Conservation (phyloP, 1,284 basidiomycete species). For the Fomitopsis pinicola region DNA sequence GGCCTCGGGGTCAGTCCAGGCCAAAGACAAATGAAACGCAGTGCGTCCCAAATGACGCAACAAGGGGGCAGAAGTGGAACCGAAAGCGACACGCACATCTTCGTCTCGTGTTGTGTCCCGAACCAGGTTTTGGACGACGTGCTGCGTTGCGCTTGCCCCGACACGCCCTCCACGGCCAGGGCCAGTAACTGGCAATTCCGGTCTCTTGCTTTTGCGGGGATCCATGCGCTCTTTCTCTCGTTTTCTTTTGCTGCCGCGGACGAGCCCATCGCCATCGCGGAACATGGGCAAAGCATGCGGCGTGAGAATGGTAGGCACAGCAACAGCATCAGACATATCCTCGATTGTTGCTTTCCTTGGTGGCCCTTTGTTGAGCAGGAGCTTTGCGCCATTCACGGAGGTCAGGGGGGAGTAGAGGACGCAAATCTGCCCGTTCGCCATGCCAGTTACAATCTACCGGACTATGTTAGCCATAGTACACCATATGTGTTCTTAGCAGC, state of each 20-base stretch:
- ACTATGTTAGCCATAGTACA: neutral
- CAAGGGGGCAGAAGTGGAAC: slow-evolving; percentile 5
- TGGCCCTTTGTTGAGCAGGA: slow-evolving; percentile 76
- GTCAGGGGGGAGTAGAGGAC: slow-evolving; percentile 88
- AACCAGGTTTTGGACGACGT: slow-evolving; percentile 91
- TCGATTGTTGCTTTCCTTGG: slow-evolving; percentile 71
- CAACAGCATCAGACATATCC: slow-evolving; percentile 80
- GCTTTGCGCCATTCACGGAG: slow-evolving; percentile 88
- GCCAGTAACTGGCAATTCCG: slow-evolving; percentile 88
- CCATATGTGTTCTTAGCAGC: neutral
- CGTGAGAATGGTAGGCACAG: slow-evolving; percentile 82
- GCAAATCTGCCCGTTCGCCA: slow-evolving; percentile 84
- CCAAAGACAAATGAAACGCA: slow-evolving; percentile 7
- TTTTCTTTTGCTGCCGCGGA: slow-evolving; percentile 75
- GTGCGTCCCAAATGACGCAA: slow-evolving; percentile 12
- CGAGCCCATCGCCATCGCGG: slow-evolving; percentile 67
- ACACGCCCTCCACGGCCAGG: slow-evolving; percentile 92
- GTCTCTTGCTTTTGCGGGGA: slow-evolving; percentile 85
- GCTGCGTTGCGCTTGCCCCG: slow-evolving; percentile 92
- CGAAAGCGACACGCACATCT: slow-evolving; percentile 67
- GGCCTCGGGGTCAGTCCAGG: neutral
- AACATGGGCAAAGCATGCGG: slow-evolving; percentile 90
- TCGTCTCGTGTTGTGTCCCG: slow-evolving; percentile 85
- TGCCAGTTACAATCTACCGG: slow-evolving; percentile 74
- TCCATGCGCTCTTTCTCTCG: slow-evolving; percentile 86